Evolutionary conservation across 2,329 filamentous ascomycete species (phyloP).

Genomic region (Colletotrichum simmondsii): DNA sequence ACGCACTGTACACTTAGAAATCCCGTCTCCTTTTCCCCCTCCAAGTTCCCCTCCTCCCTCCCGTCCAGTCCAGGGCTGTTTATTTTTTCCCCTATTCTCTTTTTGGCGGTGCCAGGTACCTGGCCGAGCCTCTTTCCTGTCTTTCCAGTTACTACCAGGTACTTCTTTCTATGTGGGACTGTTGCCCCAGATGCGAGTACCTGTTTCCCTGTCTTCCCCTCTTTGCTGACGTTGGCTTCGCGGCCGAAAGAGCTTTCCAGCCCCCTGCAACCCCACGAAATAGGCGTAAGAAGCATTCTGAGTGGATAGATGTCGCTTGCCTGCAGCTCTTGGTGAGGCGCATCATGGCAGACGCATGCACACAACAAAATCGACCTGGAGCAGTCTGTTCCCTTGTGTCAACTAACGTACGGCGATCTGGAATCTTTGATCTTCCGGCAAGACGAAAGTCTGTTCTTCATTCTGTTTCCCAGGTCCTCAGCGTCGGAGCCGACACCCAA

Average conservation of each 20-base stretch:
- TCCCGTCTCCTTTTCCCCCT: conserved; percentile 5
- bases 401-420: neutral
- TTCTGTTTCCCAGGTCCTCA: neutral
- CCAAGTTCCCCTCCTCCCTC: neutral
- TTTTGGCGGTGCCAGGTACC: conserved; percentile 4
- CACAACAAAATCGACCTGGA: neutral
- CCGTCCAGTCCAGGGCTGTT: neutral
- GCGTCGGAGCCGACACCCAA: neutral
- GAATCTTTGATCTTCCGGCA: neutral
- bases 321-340: conserved; percentile 23
- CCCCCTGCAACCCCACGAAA: conserved; percentile 31
- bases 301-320: neutral
- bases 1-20: conserved; percentile 10
- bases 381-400: conserved; percentile 3
- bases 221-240: conserved; percentile 28
- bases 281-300: neutral
- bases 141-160: conserved; percentile 21
- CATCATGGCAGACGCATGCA: conserved; percentile 7
- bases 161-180: conserved; percentile 17
- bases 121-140: conserved; percentile 17
- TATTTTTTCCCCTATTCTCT: neutral
- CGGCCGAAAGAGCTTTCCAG: conserved; percentile 3
- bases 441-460: conserved; percentile 12
- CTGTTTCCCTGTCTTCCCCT: conserved; percentile 20
- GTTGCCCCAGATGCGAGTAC: neutral